A percentile compares a stretch with the other conserved stretches of the same genome.
Evolutionary conservation across 148 eudicot species (phyloP).

Genomic region (Polygonum maritimum): DNA sequence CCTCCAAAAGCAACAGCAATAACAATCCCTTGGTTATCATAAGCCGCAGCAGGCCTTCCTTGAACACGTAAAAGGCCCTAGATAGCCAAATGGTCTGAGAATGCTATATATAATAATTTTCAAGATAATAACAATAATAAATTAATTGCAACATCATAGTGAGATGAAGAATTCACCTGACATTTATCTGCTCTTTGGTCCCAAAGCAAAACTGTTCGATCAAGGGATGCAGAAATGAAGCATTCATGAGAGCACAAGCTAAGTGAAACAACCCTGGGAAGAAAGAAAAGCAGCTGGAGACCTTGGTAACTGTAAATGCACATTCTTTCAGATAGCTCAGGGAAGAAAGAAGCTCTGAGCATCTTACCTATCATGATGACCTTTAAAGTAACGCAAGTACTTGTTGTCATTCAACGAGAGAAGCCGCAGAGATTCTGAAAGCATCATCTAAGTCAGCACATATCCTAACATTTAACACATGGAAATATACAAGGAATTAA

Average conservation of each 20-base stretch:
- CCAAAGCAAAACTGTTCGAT: constrained; percentile 89
- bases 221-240: constrained; percentile 88
- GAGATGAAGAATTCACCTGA: constrained; percentile 40
- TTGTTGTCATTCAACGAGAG: constrained; percentile 95
- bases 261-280: constrained; percentile 77
- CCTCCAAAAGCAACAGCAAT: constrained; percentile 96
- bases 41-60: constrained; percentile 94
- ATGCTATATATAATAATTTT: not conserved
- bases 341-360: not conserved
- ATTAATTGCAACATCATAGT: not conserved
- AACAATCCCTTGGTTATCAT: constrained; percentile 94
- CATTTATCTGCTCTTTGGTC: constrained; percentile 97
- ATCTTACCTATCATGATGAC: constrained; percentile 88
- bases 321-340: not conserved
- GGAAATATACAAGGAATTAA: constrained; percentile 8
- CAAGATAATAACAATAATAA: not conserved
- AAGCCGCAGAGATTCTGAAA: constrained; percentile 89
- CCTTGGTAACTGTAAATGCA: not conserved
- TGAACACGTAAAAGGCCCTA: constrained; percentile 94
- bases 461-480: not conserved
- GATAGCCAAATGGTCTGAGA: not conserved
- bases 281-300: constrained; percentile 11
- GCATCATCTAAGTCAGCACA: not conserved
- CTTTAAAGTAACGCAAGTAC: constrained; percentile 92
- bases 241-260: constrained; percentile 82